Base-by-base conservation (phyloP, 2,329 filamentous ascomycete species). In the Allantophomopsis lycopodina region DNA sequence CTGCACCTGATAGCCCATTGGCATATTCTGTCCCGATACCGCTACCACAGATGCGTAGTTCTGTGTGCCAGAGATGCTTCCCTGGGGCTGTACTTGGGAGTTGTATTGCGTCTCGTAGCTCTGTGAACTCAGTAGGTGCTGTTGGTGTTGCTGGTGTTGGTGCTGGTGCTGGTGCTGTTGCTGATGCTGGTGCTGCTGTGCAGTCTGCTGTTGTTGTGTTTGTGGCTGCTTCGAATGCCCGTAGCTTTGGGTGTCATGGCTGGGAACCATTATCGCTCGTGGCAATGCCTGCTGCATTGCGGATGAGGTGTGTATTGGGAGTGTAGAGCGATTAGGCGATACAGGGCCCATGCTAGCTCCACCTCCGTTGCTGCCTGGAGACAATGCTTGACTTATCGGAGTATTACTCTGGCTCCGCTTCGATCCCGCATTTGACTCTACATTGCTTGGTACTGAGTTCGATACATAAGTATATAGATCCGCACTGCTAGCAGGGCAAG, bases 131-230 rank as follows among this genome's bases (percentile, higher is more conserved):
- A 15, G 32, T 5, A 34, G 32, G 13, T 34, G 4, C 6, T 34
- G 32, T 3, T 14, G 32, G 2, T 17, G 32, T 15, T 14, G 32
- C 3, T 34, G 23, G 3, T 34, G n/a, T 12, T 14, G 32, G 4
- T 34, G 32, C 6, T 7, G 14, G 6, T 7, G 32, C 14, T 34
- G 32, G 3, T 21, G 39, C 40, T 6, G 48, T 43, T 30, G 36
- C 23, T 1, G 36, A 46, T 8, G 41, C 34, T 41, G 32, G 13
- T 34, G 14, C n/a, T 34, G 32, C 6, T 14, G 7, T 17, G 32
- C 12, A 5, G 32, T 12, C 12, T 21, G 39, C 40, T 6, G 48
- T 44, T 30, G 36, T 30, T 1, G 36, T 47, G 39, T 52, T 20
- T 20, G 18, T 20, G 18, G 18, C 18, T 8, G 40, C 23, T 28